Base-by-base conservation (phyloP, 345 rosid genomes). In the Aethionema arabicum region DNA sequence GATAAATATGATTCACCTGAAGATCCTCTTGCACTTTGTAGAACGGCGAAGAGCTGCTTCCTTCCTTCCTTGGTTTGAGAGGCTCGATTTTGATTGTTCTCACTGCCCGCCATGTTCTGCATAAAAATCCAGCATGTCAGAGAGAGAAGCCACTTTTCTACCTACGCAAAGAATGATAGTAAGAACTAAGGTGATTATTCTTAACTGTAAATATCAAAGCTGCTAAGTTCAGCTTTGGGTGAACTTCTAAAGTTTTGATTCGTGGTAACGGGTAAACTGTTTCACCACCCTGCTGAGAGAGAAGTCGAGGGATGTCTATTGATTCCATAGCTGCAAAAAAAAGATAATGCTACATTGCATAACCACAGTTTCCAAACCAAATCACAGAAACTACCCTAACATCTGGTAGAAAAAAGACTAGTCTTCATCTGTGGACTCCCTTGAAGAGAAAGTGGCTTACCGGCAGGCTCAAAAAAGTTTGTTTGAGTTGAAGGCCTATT, bases 11-110 rank as follows among this genome's bases (percentile, higher is more conserved):
- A 54, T 52, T 76, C 70, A 93, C 99, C 99, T 84, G 99, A 87
- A 58, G 97, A 93, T 47, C 97, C 97, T 78, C 91, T 85, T 38
- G 97, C 97, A 85, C 91, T 90, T 78, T 93, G 99, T 76, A 93
- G 73, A 75, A 93, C 95, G 51, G 97, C 84, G 80, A 93, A 93
- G 31, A 93, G 99, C 65, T 87, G 99, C 64, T 90, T 93, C 79
- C 99, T 85, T 69, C 97, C 99, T 74, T 85, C 99, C 74, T 92
- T 83, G 36, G 97, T 83, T 77, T 82, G 82, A 68, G 96, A 73
- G 52, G 97, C 87, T 68, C 85, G 84, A 64, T 79, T 87, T 80
- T 83, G 89, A 52, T 74, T 67, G 77, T 81, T 82, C 46, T 83
- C 96, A 59, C 70, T 55, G 33, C 87, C 79, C 42, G 69, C 65